Evolutionary conservation across 805 yeast species (phyloP).

Genomic region (Saturnispora dispora): DNA sequence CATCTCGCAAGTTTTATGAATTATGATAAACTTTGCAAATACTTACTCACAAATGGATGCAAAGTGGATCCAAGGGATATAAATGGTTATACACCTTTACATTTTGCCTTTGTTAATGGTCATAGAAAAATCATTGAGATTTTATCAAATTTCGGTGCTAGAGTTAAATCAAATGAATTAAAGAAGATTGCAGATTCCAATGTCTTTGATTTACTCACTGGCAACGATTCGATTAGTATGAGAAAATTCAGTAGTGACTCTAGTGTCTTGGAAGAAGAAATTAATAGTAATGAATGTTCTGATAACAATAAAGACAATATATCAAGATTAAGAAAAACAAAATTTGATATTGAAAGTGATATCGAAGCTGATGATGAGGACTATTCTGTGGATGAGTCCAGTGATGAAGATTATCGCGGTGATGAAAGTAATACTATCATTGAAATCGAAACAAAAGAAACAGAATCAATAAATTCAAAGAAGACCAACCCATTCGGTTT

Average conservation of each 20-base stretch:
- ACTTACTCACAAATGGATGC: constrained; percentile 55
- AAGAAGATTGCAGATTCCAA: constrained; percentile 34
- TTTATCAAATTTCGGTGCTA: constrained; percentile 39
- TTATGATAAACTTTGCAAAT: constrained; percentile 49
- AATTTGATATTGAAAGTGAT: constrained; percentile 7
- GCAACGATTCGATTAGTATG: constrained; percentile 4
- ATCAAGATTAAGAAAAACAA: not conserved
- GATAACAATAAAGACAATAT: not conserved
- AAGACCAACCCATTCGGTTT: constrained; percentile 18
- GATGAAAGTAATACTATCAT: constrained; percentile 9
- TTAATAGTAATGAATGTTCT: constrained; percentile 2
- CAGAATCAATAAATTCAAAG: not conserved
- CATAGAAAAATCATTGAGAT: constrained; percentile 55
- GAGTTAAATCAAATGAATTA: constrained; percentile 43
- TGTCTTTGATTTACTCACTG: constrained; percentile 28
- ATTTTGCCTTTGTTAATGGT: constrained; percentile 74
- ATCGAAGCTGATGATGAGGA: constrained; percentile 7
- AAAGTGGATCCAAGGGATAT: constrained; percentile 65
- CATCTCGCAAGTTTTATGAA: constrained; percentile 80
- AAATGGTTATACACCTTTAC: constrained; percentile 81
- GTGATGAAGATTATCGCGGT: constrained; percentile 5
- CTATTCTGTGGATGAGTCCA: constrained; percentile 10
- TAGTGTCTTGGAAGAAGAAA: constrained; percentile 5
- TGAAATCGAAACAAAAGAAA: not conserved
- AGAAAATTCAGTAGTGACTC: constrained; percentile 8